Conservation (phyloP, 345 rosid genomes). For the Rubroshorea leprosula region DNA sequence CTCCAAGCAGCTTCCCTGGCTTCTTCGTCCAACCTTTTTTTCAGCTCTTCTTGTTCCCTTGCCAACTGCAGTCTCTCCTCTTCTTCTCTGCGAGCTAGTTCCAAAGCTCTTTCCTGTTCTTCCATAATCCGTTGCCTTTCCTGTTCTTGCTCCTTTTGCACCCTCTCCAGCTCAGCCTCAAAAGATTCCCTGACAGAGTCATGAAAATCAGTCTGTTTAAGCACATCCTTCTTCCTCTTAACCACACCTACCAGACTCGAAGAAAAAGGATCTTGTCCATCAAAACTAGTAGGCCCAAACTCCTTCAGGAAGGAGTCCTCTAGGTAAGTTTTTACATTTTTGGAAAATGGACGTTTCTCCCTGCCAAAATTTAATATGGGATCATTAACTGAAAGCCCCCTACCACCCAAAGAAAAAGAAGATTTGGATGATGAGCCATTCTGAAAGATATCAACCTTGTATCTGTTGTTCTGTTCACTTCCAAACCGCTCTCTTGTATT, state of each 20-base stretch:
- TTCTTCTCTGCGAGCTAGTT: constrained; percentile 81
- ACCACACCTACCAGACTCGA: constrained; percentile 57
- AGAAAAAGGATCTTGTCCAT: constrained; percentile 71
- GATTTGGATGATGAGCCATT: constrained; percentile 35
- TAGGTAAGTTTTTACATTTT: constrained; percentile 59
- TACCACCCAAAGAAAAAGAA: constrained; percentile 41
- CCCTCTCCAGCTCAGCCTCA: constrained; percentile 98
- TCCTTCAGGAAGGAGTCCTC: constrained; percentile 67
- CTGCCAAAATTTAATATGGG: constrained; percentile 44
- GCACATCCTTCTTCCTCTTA: constrained; percentile 75
- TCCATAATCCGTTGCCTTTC: constrained; percentile 65
- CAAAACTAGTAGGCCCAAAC: constrained; percentile 47
- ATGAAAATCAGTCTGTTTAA: constrained; percentile 71
- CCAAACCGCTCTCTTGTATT: constrained; percentile 39
- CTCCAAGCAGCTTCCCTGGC: constrained; percentile 83
- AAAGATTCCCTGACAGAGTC: constrained; percentile 96
- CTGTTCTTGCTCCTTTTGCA: constrained; percentile 94
- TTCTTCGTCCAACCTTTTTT: constrained; percentile 77
- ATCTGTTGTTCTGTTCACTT: constrained; percentile 45
- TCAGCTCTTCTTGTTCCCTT: constrained; percentile 75
- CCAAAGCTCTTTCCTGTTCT: constrained; percentile 83
- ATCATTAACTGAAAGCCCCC: constrained; percentile 40
- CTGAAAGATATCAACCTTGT: constrained; percentile 35
- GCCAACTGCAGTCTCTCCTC: constrained; percentile 71
- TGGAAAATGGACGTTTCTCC: constrained; percentile 55